Conservation (phyloP, 2,329 filamentous ascomycete genomes). For the Coniochaeta sp. region DNA sequence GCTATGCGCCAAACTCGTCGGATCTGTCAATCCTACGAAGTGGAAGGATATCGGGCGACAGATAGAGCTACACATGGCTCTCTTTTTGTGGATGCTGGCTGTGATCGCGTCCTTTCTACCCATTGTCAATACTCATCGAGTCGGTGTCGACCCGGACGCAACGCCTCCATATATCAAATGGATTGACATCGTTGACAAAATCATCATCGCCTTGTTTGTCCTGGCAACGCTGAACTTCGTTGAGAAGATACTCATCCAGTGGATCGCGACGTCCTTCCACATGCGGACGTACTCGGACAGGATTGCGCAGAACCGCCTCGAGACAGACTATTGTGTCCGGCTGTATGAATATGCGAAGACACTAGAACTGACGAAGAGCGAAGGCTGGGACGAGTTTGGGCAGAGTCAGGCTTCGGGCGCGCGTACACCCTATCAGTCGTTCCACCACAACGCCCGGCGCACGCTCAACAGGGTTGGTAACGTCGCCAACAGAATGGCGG, state of each 20-base stretch:
- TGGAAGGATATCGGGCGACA: slow-evolving; percentile 85
- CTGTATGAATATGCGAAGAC: slow-evolving; percentile 69
- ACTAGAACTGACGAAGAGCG: slow-evolving; percentile 49
- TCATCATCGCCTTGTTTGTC: slow-evolving; percentile 80
- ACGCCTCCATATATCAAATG: slow-evolving; percentile 51
- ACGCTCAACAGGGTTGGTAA: slow-evolving; percentile 76
- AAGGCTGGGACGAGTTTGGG: slow-evolving; percentile 34
- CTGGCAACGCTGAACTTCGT: slow-evolving; percentile 71
- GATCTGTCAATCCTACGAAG: slow-evolving; percentile 82
- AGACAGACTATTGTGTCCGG: slow-evolving; percentile 51
- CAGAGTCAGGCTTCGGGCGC: slow-evolving; percentile 42
- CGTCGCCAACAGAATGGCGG: slow-evolving; percentile 76
- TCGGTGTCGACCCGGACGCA: slow-evolving; percentile 21
- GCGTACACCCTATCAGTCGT: slow-evolving; percentile 65
- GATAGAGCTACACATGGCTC: slow-evolving; percentile 73
- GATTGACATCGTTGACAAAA: slow-evolving; percentile 75
- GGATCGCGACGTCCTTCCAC: slow-evolving; percentile 92
- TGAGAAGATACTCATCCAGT: slow-evolving; percentile 90
- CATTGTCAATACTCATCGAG: slow-evolving; percentile 59
- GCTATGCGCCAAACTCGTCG: slow-evolving; percentile 59
- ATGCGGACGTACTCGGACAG: slow-evolving; percentile 81
- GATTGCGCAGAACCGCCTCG: slow-evolving; percentile 80
- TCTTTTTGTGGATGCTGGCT: slow-evolving; percentile 90
- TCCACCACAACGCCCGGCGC: slow-evolving; percentile 68
- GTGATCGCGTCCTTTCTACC: slow-evolving; percentile 80